Conservation (phyloP, 2,329 filamentous ascomycete species). For the Phialocephala subalpina region DNA sequence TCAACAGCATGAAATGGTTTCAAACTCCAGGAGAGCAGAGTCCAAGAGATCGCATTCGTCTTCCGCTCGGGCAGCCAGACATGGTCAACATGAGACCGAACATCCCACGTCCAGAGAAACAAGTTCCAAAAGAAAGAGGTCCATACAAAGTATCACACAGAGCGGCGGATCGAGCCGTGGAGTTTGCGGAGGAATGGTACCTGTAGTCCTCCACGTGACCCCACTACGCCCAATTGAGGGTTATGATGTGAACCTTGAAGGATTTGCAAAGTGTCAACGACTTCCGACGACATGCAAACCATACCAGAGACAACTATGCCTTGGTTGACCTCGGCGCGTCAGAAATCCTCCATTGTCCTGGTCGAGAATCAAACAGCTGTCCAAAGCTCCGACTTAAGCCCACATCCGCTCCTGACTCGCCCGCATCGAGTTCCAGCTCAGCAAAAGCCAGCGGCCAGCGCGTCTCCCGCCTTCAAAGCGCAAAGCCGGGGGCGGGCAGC, state of each 20-base stretch:
- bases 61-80: not conserved
- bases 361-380: not conserved
- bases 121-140: not conserved
- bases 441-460: not conserved
- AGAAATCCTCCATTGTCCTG: not conserved
- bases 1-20: not conserved
- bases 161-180: not conserved
- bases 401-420: not conserved
- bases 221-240: not conserved
- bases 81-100: not conserved
- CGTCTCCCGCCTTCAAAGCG: constrained; percentile 15
- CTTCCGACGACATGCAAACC: not conserved
- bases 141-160: not conserved
- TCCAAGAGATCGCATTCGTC: too few relatives aligned
- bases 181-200: not conserved
- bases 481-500: constrained; percentile 12
- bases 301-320: not conserved
- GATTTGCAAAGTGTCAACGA: not conserved
- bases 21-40: not conserved
- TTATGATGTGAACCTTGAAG: not conserved
- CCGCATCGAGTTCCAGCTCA: constrained; percentile 2
- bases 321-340: not conserved
- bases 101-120: not conserved
- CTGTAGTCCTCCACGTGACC: not conserved
- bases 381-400: not conserved